phyloP scores from a whole-genome alignment of 208 protist species.

The Leishmania lainsoni region DNA sequence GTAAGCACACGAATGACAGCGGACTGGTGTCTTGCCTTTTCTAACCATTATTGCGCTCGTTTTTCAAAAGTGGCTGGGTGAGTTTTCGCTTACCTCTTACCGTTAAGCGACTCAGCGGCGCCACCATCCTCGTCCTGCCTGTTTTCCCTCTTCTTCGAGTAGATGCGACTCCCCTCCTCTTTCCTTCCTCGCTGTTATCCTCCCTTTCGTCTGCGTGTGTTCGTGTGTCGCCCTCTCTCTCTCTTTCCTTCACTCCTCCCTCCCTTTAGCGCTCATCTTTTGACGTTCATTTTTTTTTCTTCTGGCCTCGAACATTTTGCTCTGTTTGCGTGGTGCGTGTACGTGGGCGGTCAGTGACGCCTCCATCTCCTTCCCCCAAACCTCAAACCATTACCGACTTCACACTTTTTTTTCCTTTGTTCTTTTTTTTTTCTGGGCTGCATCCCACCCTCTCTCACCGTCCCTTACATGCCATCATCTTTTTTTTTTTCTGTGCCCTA shows the following conservation, averaged over 20 bases:
- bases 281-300: background rate
- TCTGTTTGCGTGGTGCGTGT: background rate
- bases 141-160: background rate
- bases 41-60: background rate
- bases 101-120: background rate
- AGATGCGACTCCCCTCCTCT: background rate
- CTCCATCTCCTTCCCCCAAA: background rate
- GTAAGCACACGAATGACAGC: background rate
- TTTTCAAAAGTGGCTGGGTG: background rate
- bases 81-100: background rate
- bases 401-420: background rate
- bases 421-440: background rate
- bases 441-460: background rate
- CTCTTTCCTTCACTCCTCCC: background rate
- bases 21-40: background rate
- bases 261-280: constrained; percentile 9
- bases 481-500: no score
- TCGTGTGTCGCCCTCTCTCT: background rate
- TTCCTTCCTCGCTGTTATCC: background rate
- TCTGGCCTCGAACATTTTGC: background rate
- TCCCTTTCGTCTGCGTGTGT: background rate
- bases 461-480: background rate
- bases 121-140: background rate
- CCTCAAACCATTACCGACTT: background rate
- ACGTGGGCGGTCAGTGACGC: background rate